Percentiles rank a stretch among this genome's conserved stretches.
Conservation (phyloP, 176 grass and related monocot genomes). For the Oryza meridionalis region DNA sequence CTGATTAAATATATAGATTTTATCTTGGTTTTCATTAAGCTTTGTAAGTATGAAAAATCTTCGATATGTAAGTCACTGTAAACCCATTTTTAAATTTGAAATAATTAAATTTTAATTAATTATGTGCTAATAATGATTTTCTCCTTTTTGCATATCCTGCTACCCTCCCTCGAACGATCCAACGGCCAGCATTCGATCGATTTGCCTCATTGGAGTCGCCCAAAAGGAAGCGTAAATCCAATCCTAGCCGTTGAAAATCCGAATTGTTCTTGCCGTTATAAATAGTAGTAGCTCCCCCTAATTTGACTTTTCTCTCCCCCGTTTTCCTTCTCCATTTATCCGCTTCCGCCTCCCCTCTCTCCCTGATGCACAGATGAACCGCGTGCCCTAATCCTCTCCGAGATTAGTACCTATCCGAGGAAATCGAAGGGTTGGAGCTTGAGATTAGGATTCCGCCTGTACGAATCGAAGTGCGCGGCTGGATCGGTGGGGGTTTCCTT, state of each 20-base stretch:
- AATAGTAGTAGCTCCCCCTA: neutral
- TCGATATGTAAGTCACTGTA: too few species aligned
- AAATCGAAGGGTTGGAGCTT: neutral
- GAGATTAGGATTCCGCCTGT: constrained; percentile 20
- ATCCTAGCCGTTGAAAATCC: constrained; percentile 34
- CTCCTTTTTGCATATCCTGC: too few species aligned
- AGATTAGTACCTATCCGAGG: neutral
- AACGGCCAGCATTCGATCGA: neutral
- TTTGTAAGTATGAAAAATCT: too few species aligned
- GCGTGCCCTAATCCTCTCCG: constrained; percentile 1
- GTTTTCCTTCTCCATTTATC: constrained; percentile 28
- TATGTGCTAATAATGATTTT: too few species aligned
- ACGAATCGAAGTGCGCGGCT: neutral
- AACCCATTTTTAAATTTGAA: too few species aligned
- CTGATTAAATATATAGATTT: too few species aligned
- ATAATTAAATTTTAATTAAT: too few species aligned
- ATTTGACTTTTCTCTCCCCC: constrained; percentile 42
- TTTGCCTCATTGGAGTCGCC: neutral
- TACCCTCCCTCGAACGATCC: neutral
- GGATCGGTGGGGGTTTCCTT: constrained; percentile 21
- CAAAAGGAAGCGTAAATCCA: neutral
- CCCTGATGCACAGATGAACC: neutral
- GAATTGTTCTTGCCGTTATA: constrained; percentile 21
- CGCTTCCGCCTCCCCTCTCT: neutral
- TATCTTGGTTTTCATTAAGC: too few species aligned